phyloP scores from a whole-genome alignment of 192 early-diverging fungal species.

The Obelidium mucronatum region DNA sequence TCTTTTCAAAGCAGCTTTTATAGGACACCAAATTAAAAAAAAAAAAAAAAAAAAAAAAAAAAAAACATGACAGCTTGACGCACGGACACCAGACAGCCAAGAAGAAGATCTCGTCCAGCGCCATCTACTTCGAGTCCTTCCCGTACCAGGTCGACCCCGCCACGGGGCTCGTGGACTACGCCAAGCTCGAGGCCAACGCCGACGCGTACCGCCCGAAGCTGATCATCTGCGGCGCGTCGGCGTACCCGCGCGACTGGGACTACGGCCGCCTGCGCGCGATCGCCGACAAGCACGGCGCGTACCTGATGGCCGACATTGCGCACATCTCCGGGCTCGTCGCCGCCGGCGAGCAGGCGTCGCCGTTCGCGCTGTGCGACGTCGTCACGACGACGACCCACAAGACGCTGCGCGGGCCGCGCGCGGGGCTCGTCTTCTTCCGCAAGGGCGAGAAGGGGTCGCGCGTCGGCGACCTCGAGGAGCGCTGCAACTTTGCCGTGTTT shows the following conservation, averaged over 20 bases:
- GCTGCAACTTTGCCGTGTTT: conserved; percentile 99
- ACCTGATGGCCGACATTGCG: conserved; percentile 98
- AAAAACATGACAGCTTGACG: conserved; percentile 82
- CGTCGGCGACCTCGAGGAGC: conserved; percentile 83
- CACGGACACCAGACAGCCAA: conserved; percentile 99
- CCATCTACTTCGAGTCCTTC: conserved; percentile 99
- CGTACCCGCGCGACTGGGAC: conserved; percentile 99
- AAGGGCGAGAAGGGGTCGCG: conserved; percentile 76
- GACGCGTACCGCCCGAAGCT: conserved; percentile 97
- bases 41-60: not conserved
- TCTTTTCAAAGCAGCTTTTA: not conserved
- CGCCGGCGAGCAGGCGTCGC: conserved; percentile 85
- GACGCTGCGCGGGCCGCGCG: conserved; percentile 98
- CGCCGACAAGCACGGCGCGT: conserved; percentile 95
- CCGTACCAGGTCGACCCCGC: conserved; percentile 93
- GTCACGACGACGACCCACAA: conserved; percentile 99
- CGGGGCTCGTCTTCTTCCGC: conserved; percentile 99
- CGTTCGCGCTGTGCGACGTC: conserved; percentile 98
- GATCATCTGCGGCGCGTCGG: conserved; percentile 97
- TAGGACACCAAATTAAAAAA: too few relatives aligned
- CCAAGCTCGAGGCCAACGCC: conserved; percentile 92
- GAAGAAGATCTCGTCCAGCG: conserved; percentile 99
- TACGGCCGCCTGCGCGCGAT: conserved; percentile 92
- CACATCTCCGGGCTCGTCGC: conserved; percentile 98
- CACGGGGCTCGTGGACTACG: conserved; percentile 94